phyloP scores from a whole-genome alignment of 2,329 filamentous ascomycete species.

The Acarospora socialis region DNA sequence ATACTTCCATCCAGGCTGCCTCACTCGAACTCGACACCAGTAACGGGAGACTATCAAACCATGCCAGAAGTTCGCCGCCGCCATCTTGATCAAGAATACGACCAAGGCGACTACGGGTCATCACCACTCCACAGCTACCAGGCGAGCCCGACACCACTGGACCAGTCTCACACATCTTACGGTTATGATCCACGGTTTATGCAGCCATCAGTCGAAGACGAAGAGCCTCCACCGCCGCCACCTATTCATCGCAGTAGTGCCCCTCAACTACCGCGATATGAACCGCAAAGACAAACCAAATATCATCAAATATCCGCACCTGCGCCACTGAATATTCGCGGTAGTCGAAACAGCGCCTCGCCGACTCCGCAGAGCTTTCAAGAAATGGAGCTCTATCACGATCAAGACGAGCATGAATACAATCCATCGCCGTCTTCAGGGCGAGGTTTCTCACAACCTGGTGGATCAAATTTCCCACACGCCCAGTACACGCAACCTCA shows the following conservation, averaged over 20 bases:
- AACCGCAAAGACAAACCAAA: slow-evolving; percentile 8
- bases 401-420: slow-evolving; percentile 15
- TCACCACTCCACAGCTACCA: no score
- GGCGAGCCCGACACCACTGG: neutral
- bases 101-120: neutral
- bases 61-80: slow-evolving; percentile 2
- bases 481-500: slow-evolving; percentile 15
- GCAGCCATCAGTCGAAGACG: slow-evolving; percentile 14
- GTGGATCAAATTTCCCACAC: slow-evolving; percentile 15
- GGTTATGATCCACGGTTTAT: neutral
- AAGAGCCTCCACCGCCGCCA: slow-evolving; percentile 20
- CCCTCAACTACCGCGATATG: slow-evolving; percentile 6
- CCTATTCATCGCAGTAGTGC: slow-evolving; percentile 19
- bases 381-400: no score
- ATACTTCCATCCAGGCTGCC: no score
- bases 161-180: neutral
- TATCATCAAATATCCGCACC: slow-evolving; percentile 12
- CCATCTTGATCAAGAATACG: neutral
- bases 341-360: slow-evolving; percentile 10
- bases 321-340: slow-evolving; percentile 16
- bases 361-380: no score
- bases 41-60: slow-evolving; percentile 1
- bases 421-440: slow-evolving; percentile 16
- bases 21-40: slow-evolving; percentile 1
- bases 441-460: slow-evolving; percentile 22